These are phyloP conservation scores for Colletotrichum tropicicola DNA, from an alignment of 2,329 filamentous ascomycete genomes.

Conservation along the genomic window DNA sequence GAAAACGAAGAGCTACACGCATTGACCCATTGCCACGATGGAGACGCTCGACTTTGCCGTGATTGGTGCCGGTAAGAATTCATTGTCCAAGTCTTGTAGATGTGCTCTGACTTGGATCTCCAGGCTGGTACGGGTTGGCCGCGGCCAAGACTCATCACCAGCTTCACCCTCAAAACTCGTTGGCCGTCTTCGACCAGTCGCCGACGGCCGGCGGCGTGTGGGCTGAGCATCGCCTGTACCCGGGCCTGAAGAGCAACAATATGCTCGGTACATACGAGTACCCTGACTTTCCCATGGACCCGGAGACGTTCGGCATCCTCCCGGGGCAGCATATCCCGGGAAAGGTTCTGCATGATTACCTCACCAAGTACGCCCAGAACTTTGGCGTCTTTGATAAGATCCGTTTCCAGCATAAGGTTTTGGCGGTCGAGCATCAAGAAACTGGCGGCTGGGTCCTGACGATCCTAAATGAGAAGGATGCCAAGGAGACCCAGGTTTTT, in stretches of 20 bases:
- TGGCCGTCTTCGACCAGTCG: slow-evolving; percentile 67
- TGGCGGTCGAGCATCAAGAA: slow-evolving; percentile 51
- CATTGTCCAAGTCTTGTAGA: neutral
- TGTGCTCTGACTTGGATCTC: neutral
- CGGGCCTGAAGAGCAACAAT: slow-evolving; percentile 78
- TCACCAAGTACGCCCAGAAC: slow-evolving; percentile 52
- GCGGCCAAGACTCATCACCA: slow-evolving; percentile 69
- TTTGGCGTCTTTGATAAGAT: slow-evolving; percentile 52
- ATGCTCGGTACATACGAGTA: slow-evolving; percentile 78
- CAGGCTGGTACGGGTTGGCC: slow-evolving; percentile 64
- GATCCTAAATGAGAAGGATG: slow-evolving; percentile 29
- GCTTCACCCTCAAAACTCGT: slow-evolving; percentile 62
- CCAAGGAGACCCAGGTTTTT: slow-evolving; percentile 38
- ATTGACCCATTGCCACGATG: slow-evolving; percentile 37
- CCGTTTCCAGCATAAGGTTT: slow-evolving; percentile 48
- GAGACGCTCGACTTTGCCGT: slow-evolving; percentile 58
- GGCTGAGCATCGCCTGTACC: slow-evolving; percentile 73
- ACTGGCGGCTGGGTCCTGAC: slow-evolving; percentile 53
- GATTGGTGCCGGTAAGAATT: slow-evolving; percentile 60
- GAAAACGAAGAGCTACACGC: neutral
- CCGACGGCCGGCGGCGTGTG: slow-evolving; percentile 74
- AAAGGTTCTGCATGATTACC: slow-evolving; percentile 55
- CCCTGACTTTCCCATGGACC: slow-evolving; percentile 76
- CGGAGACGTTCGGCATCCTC: slow-evolving; percentile 57
- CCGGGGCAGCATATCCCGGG: slow-evolving; percentile 58